Base-by-base conservation (phyloP, 163 green algal genomes). In the Chlamydomonas reinhardtii region DNA sequence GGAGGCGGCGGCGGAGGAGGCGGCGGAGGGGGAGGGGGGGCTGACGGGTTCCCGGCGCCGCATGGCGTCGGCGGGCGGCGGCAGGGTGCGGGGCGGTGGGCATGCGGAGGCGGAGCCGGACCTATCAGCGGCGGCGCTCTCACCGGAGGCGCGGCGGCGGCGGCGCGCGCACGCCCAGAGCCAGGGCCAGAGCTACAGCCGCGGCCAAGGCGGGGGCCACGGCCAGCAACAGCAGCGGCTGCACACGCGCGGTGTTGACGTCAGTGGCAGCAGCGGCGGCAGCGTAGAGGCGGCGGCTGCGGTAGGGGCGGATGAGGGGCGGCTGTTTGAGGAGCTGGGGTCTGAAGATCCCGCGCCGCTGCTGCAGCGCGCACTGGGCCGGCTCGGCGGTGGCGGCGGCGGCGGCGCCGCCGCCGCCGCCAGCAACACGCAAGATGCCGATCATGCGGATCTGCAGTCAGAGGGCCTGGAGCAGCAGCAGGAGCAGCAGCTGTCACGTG, bases 1-100 rank as follows among this genome's bases (percentile, higher is more conserved):
- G 14, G 15, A 8, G 29, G 66, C 31, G 31, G 66, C 27, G 62
- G 25, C 2, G 27, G n/a, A 19, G 17, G 74, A 61, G 56, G 61
- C 11, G 12, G 59, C 4, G 32, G 75, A 9, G 73, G 48, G 34
- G 17, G 74, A 56, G n/a, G 52, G 52, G n/a, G 74, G 74, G 15
- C 32, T 81, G 54, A 81, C 54, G 16, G 54, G 74, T 1, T 81
- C 74, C 31, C 52, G 74, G 8, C 74, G 74, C 3, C 74, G 74
- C 11, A 32, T 80, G 35, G 70, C 71, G 37, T 35, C 70, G 19
- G 81, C 27, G 2, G 70, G 48, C 48, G 48, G 48, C 48, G 48
- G 48, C 48, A 56, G 17, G 48, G 48, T 56, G 48, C 48, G 14
- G 1, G 48, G 48, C 48, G 48, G 48, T 14, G 48, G 48, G 48